A percentile compares a stretch with the other conserved stretches of the same genome.
Evolutionary conservation across 345 rosid species (phyloP).

Genomic region (Gossypium australe): DNA sequence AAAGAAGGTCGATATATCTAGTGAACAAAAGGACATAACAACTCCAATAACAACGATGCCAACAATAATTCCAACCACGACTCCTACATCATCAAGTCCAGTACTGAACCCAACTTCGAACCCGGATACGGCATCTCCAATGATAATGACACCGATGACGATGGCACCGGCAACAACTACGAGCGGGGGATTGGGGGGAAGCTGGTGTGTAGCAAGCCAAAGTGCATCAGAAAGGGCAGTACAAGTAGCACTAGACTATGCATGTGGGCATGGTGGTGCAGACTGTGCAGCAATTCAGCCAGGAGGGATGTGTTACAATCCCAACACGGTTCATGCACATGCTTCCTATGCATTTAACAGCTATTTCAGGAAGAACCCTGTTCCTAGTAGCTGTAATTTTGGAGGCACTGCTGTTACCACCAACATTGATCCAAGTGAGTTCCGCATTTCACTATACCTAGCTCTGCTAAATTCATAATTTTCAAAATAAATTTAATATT

Average conservation of each 20-base stretch:
- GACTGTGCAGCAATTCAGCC: conserved; percentile 68
- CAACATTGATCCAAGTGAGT: conserved; percentile 84
- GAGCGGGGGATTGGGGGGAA: conserved; percentile 34
- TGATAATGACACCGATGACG: conserved; percentile 21
- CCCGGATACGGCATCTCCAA: conserved; percentile 40
- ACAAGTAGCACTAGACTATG: conserved; percentile 83
- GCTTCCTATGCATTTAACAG: conserved; percentile 82
- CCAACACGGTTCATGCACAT: conserved; percentile 50
- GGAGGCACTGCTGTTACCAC: conserved; percentile 74
- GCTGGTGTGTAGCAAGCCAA: conserved; percentile 86
- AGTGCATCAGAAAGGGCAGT: conserved; percentile 52
- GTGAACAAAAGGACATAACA: conserved; percentile 42
- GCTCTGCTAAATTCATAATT: too few relatives aligned
- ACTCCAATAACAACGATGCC: conserved; percentile 63
- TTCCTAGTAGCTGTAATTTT: conserved; percentile 75
- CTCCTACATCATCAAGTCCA: conserved; percentile 29
- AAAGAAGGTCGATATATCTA: conserved; percentile 13
- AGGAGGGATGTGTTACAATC: conserved; percentile 59
- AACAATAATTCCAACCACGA: conserved; percentile 26
- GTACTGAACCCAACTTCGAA: conserved; percentile 39
- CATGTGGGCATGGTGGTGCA: conserved; percentile 78
- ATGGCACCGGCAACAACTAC: conserved; percentile 19
- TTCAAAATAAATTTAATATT: too few relatives aligned
- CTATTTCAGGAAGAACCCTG: conserved; percentile 72
- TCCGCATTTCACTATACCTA: too few relatives aligned